Evolutionary conservation across 2,329 filamentous ascomycete species (phyloP).

Genomic region (Claviceps maximensis): DNA sequence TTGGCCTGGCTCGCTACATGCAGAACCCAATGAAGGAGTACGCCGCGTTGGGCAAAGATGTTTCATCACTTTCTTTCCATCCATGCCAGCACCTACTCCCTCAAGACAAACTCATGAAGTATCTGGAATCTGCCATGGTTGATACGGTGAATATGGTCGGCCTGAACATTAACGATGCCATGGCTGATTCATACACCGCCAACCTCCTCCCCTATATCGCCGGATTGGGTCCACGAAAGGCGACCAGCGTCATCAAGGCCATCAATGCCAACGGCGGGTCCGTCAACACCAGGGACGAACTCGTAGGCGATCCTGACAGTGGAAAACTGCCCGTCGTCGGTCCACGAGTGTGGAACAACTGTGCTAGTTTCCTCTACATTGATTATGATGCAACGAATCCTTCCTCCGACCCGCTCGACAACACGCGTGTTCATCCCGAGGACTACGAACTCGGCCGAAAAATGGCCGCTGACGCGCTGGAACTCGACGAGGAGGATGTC

Average conservation of each 20-base stretch:
- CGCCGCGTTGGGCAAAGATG: conserved; percentile 77
- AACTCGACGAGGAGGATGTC: conserved; percentile 95
- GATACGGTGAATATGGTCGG: conserved; percentile 97
- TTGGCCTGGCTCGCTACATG: conserved; percentile 78
- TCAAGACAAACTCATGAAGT: conserved; percentile 72
- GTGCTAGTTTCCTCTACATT: conserved; percentile 87
- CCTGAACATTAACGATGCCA: conserved; percentile 87
- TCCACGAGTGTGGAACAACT: conserved; percentile 89
- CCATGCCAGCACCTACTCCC: conserved; percentile 80
- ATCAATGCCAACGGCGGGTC: conserved; percentile 84
- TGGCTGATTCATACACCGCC: conserved; percentile 66
- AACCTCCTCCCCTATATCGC: conserved; percentile 84
- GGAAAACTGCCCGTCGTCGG: conserved; percentile 70
- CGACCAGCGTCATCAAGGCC: conserved; percentile 58
- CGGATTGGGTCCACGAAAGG: conserved; percentile 85
- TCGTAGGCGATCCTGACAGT: conserved; percentile 76
- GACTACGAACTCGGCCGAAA: conserved; percentile 97
- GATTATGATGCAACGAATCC: conserved; percentile 73
- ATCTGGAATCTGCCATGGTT: conserved; percentile 91
- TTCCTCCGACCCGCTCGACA: conserved; percentile 83
- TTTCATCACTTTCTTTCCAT: conserved; percentile 78
- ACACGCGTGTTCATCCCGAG: conserved; percentile 93
- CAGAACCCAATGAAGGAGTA: conserved; percentile 97
- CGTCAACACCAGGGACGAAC: conserved; percentile 71
- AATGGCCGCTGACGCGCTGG: conserved; percentile 93